These are phyloP conservation scores for Trichosporon ovoides DNA, from an alignment of 1,284 basidiomycete genomes.

Conservation along the genomic window DNA sequence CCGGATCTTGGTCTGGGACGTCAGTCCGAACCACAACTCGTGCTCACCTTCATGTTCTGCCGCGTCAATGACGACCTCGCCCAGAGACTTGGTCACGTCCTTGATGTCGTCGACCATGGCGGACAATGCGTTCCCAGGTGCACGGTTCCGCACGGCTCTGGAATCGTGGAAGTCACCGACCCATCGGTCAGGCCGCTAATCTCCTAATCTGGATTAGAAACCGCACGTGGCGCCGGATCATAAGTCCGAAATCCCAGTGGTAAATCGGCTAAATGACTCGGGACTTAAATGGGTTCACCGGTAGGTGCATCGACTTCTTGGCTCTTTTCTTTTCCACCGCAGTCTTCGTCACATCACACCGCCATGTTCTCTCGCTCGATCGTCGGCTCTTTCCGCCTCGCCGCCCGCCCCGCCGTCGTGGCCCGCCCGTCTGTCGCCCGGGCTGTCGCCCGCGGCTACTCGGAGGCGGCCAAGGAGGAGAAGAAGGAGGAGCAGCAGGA, in stretches of 20 bases:
- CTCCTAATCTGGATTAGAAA: conserved; percentile 4
- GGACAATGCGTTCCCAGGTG: background rate
- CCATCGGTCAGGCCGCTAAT: background rate
- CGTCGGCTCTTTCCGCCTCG: conserved; percentile 17
- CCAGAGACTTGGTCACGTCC: conserved; percentile 15
- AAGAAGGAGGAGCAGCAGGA: conserved; percentile 8
- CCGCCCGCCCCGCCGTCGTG: conserved; percentile 13
- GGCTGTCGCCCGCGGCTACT: conserved; percentile 14
- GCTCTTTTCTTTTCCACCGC: conserved; percentile 2
- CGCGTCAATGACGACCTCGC: conserved; percentile 17
- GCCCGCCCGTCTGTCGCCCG: background rate
- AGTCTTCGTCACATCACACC: background rate
- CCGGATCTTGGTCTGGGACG: conserved; percentile 6
- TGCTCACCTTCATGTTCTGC: conserved; percentile 9
- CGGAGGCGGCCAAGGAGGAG: conserved; percentile 11
- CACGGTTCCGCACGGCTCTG: background rate
- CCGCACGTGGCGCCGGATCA: background rate
- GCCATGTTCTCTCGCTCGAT: conserved; percentile 19
- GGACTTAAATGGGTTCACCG: conserved; percentile 2
- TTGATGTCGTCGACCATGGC: conserved; percentile 9
- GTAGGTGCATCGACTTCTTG: conserved; percentile 1
- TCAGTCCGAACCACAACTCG: background rate
- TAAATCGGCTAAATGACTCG: conserved; percentile 3
- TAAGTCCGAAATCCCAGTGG: background rate
- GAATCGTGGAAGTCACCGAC: conserved; percentile 5